Evolutionary conservation across 441 rosid genomes (phyloP).

Genomic region (Adansonia madagascariensis): DNA sequence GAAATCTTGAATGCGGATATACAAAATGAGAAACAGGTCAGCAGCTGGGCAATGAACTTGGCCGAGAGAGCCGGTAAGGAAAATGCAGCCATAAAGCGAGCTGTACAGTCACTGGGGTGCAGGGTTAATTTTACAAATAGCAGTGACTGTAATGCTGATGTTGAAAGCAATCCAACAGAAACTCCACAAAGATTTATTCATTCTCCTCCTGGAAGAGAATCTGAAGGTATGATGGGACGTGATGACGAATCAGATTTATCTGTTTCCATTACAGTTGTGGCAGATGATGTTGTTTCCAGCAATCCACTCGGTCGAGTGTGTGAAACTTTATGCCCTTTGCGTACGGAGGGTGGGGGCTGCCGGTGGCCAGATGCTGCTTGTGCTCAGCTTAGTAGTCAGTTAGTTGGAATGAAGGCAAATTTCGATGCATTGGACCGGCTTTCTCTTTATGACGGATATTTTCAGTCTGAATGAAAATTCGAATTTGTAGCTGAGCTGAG

Average conservation of each 20-base stretch:
- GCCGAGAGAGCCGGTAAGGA: constrained; percentile 80
- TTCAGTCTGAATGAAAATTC: constrained; percentile 53
- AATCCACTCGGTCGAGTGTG: constrained; percentile 54
- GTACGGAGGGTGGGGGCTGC: constrained; percentile 78
- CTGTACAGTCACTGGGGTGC: constrained; percentile 86
- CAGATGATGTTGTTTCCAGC: constrained; percentile 52
- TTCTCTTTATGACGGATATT: constrained; percentile 76
- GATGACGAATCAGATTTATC: constrained; percentile 73
- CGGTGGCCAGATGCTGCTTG: constrained; percentile 93
- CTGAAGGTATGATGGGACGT: constrained; percentile 32
- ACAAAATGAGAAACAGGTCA: constrained; percentile 68
- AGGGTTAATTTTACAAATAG: constrained; percentile 68
- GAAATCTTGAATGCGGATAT: constrained; percentile 72
- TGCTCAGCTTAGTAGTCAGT: constrained; percentile 83
- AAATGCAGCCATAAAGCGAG: constrained; percentile 71
- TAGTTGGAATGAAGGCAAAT: constrained; percentile 83
- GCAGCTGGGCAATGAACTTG: constrained; percentile 64
- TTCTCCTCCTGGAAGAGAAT: constrained; percentile 44
- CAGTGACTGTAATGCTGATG: constrained; percentile 62
- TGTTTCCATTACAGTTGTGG: constrained; percentile 65
- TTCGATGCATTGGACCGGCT: constrained; percentile 88
- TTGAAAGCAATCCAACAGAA: constrained; percentile 48
- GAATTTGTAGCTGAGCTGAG: constrained; percentile 2
- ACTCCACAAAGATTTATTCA: constrained; percentile 32
- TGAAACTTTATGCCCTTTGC: constrained; percentile 76